phyloP scores from a whole-genome alignment of 1,139 yeast genomes.

The Kluyveromyces marxianus region DNA sequence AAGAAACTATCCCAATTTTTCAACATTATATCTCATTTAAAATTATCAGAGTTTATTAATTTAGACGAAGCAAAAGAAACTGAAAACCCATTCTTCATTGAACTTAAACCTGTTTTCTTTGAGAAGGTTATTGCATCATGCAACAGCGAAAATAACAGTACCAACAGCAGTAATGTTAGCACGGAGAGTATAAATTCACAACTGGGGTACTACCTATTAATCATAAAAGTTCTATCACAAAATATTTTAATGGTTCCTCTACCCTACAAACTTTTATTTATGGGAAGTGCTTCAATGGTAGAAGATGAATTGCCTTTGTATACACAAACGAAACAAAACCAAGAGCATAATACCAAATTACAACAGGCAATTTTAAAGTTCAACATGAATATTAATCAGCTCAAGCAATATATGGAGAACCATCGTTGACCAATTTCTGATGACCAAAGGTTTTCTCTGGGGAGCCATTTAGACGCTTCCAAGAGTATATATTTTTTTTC shows the following conservation, averaged over 20 bases:
- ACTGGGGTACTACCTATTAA: constrained; percentile 26
- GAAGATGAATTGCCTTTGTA: constrained; percentile 20
- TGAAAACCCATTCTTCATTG: constrained; percentile 4
- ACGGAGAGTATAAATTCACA: constrained; percentile 12
- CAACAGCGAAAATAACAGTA: neutral
- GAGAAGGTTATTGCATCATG: neutral
- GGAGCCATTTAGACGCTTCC: constrained; percentile 61
- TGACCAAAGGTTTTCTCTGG: constrained; percentile 48
- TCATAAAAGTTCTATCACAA: constrained; percentile 18
- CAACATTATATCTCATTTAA: constrained; percentile 12
- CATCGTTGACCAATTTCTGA: constrained; percentile 49
- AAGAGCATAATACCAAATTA: constrained; percentile 13
- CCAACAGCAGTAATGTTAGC: too few relatives aligned
- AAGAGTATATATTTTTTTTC: constrained; percentile 48
- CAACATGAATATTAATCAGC: constrained; percentile 23
- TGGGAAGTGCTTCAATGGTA: constrained; percentile 26
- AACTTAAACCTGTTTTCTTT: constrained; percentile 4
- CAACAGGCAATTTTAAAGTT: constrained; percentile 18
- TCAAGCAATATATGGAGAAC: constrained; percentile 30
- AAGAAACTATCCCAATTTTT: constrained; percentile 19
- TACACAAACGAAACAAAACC: constrained; percentile 15
- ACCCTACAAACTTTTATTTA: constrained; percentile 21
- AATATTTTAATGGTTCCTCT: constrained; percentile 18
- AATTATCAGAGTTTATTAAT: constrained; percentile 5
- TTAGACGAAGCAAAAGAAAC: neutral